Percentiles rank a stretch among this genome's conserved stretches.
Conservation (phyloP, 805 yeast genomes). For the Jamesozyma rosinii region DNA sequence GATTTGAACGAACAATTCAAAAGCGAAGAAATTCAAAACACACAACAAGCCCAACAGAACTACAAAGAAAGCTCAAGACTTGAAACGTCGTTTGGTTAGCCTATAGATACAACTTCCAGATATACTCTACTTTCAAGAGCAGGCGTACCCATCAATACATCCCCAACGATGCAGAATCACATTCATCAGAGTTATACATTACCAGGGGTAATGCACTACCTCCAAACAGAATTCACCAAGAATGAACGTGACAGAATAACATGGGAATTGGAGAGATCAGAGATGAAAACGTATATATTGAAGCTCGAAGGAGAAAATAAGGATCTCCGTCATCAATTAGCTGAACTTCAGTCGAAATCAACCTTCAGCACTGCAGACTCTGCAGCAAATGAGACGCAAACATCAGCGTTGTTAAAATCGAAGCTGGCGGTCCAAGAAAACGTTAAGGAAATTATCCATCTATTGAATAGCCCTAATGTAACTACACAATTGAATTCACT, state of each 20-base stretch:
- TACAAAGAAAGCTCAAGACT: too few relatives aligned
- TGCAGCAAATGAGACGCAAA: not conserved
- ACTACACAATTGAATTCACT: constrained; percentile 19
- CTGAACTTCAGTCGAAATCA: constrained; percentile 3
- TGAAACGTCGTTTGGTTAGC: too few relatives aligned
- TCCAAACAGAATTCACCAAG: constrained; percentile 54
- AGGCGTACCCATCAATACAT: not conserved
- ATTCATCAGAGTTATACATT: constrained; percentile 23
- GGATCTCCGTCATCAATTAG: constrained; percentile 23
- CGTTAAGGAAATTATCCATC: constrained; percentile 28
- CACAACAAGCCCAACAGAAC: too few relatives aligned
- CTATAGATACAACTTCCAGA: too few relatives aligned
- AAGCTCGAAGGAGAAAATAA: constrained; percentile 46
- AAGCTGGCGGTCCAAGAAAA: constrained; percentile 26
- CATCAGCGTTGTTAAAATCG: constrained; percentile 15
- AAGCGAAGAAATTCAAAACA: too few relatives aligned
- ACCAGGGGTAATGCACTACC: constrained; percentile 52
- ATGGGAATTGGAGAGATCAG: constrained; percentile 53
- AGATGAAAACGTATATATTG: constrained; percentile 45
- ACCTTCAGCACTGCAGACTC: not conserved
- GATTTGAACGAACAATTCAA: too few relatives aligned
- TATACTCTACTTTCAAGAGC: not conserved
- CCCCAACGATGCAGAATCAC: constrained; percentile 4
- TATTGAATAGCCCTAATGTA: constrained; percentile 25
- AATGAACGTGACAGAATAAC: constrained; percentile 51